phyloP scores from a whole-genome alignment of 306 rosid genomes.

The Sophora flavescens region DNA sequence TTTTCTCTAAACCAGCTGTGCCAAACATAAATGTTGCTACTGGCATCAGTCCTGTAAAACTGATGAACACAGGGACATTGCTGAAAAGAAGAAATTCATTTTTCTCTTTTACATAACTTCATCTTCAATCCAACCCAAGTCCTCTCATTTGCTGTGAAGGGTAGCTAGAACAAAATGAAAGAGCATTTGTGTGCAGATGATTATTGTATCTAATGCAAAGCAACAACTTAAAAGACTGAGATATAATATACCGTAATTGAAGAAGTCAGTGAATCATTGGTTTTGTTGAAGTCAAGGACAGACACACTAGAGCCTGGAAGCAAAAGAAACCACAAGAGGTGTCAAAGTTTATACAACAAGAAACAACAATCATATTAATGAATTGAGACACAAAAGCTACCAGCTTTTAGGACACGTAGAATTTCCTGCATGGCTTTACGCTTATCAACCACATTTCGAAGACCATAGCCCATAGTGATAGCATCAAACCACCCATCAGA shows the following conservation, averaged over 20 bases:
- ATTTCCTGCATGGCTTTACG: conserved; percentile 77
- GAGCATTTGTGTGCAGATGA: neutral
- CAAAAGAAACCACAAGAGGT: conserved; percentile 30
- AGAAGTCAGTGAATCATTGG: conserved; percentile 58
- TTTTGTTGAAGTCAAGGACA: conserved; percentile 86
- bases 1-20: neutral
- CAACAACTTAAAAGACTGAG: conserved; percentile 8
- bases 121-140: conserved; percentile 2
- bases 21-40: neutral
- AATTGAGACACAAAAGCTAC: conserved; percentile 45
- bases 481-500: conserved; percentile 80
- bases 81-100: neutral
- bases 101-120: conserved; percentile 13
- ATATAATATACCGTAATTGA: conserved; percentile 69
- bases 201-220: neutral
- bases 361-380: conserved; percentile 7
- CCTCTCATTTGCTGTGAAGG: conserved; percentile 20
- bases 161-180: conserved; percentile 12
- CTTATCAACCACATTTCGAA: conserved; percentile 82
- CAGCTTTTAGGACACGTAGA: conserved; percentile 76
- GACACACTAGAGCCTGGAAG: conserved; percentile 74
- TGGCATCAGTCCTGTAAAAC: neutral
- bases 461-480: conserved; percentile 91
- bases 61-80: conserved; percentile 1
- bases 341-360: conserved; percentile 27